These are phyloP conservation scores for Candida andamanensis DNA, from an alignment of 805 yeast genomes.

Conservation along the genomic window DNA sequence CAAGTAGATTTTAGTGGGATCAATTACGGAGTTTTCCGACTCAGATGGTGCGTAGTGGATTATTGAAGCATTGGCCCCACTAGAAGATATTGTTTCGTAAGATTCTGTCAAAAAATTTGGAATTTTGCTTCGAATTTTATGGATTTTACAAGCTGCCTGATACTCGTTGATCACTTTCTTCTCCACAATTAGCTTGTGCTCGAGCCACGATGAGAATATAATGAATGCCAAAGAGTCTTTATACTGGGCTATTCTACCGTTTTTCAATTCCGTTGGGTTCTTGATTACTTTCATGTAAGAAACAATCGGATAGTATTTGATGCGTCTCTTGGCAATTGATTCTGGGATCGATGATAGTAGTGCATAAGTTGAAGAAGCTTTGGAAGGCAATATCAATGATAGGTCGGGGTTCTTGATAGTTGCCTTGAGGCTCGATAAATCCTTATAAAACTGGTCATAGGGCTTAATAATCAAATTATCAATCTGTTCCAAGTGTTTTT, in stretches of 20 bases:
- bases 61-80: conserved; percentile 71
- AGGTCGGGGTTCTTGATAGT: conserved; percentile 14
- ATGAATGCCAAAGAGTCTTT: conserved; percentile 79
- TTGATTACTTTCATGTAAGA: conserved; percentile 66
- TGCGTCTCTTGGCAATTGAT: conserved; percentile 19
- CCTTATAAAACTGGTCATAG: conserved; percentile 57
- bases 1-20: conserved; percentile 50
- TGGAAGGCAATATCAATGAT: conserved; percentile 28
- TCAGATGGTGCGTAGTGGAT: conserved; percentile 71
- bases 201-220: conserved; percentile 80
- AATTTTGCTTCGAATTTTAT: conserved; percentile 47
- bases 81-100: conserved; percentile 70
- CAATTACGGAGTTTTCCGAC: conserved; percentile 54
- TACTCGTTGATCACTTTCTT: conserved; percentile 50
- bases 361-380: conserved; percentile 27
- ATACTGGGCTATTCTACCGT: conserved; percentile 70
- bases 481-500: conserved; percentile 23
- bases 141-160: conserved; percentile 58
- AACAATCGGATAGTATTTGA: conserved; percentile 26
- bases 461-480: conserved; percentile 35
- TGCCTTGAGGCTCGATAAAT: conserved; percentile 31
- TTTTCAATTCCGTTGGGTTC: conserved; percentile 64
- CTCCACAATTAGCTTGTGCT: conserved; percentile 44
- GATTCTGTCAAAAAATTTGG: conserved; percentile 63
- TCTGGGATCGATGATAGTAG: conserved; percentile 24